A percentile compares a stretch with the other conserved stretches of the same genome.
Conservation (phyloP, 495 filamentous ascomycete species). For the Hypoxylon cercidicola region DNA sequence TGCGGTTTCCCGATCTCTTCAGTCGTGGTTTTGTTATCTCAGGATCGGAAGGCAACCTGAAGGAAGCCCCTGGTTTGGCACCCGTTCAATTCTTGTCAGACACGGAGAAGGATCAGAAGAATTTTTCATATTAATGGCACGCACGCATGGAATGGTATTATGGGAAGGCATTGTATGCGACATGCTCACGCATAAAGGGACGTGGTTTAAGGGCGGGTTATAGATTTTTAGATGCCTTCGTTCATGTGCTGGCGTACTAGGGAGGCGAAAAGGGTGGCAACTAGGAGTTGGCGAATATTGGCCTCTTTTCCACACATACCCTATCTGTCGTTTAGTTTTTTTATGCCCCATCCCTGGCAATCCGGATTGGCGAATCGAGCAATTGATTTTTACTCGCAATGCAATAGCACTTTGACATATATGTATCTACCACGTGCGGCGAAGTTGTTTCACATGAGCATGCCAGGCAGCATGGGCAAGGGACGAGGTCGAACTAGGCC, state of each 20-base stretch:
- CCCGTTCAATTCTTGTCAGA: background rate
- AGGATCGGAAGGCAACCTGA: background rate
- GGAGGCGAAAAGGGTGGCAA: background rate
- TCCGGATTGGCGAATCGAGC: too few relatives aligned
- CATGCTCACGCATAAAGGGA: slow-evolving; percentile 19
- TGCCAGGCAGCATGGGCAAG: too few relatives aligned
- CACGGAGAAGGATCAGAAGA: slow-evolving; percentile 1
- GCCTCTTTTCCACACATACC: too few relatives aligned
- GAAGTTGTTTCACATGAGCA: too few relatives aligned
- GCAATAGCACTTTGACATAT: too few relatives aligned
- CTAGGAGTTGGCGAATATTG: background rate
- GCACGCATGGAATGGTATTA: slow-evolving; percentile 15
- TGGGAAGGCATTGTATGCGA: slow-evolving; percentile 12
- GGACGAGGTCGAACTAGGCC: too few relatives aligned
- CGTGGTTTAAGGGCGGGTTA: slow-evolving; percentile 23
- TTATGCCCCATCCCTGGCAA: too few relatives aligned
- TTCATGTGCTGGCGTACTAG: slow-evolving; percentile 19
- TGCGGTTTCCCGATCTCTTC: slow-evolving; percentile 18
- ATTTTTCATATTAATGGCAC: background rate
- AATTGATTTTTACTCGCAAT: too few relatives aligned
- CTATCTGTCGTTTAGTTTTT: too few relatives aligned
- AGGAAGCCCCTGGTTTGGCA: background rate
- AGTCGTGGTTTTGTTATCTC: slow-evolving; percentile 1
- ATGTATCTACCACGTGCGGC: too few relatives aligned
- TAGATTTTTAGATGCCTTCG: slow-evolving; percentile 24